Conservation (phyloP, 768 basidiomycete species). For the Boletus sp. region DNA sequence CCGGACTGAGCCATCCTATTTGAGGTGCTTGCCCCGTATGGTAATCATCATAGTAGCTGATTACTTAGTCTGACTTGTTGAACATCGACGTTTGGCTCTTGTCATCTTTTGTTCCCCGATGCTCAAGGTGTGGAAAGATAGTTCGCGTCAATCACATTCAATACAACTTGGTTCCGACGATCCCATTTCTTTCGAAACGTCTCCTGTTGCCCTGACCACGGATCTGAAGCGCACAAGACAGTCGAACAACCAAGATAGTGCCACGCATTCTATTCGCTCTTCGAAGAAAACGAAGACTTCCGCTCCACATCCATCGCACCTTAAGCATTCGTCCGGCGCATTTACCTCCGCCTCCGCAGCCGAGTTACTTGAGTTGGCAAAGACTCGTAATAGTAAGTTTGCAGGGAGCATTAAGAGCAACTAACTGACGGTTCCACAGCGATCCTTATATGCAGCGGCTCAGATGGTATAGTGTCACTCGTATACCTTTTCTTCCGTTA, state of each 20-base stretch:
- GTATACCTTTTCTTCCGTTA: background rate
- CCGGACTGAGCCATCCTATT: conserved; percentile 2
- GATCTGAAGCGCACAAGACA: conserved; percentile 16
- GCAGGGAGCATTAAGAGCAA: background rate
- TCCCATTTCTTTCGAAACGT: conserved; percentile 20
- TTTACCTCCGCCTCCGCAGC: conserved; percentile 8
- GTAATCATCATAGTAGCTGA: background rate
- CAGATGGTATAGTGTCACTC: conserved; percentile 15
- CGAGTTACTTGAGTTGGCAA: conserved; percentile 19
- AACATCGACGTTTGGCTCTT: too few species aligned
- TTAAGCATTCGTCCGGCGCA: background rate
- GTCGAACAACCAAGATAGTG: conserved; percentile 1
- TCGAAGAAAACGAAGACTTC: conserved; percentile 13
- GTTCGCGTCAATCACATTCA: conserved; percentile 7
- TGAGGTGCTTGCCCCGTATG: background rate
- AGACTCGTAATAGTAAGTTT: conserved; percentile 22
- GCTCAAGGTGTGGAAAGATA: conserved; percentile 26
- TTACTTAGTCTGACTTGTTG: background rate
- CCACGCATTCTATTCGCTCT: background rate
- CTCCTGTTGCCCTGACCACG: conserved; percentile 10
- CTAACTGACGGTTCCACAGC: conserved; percentile 11
- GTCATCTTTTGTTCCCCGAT: conserved; percentile 6
- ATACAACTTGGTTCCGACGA: conserved; percentile 4
- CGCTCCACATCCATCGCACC: background rate
- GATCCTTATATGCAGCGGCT: conserved; percentile 18